These are phyloP conservation scores for Verticillium longisporum DNA, from an alignment of 2,329 filamentous ascomycete species.

Conservation along the genomic window DNA sequence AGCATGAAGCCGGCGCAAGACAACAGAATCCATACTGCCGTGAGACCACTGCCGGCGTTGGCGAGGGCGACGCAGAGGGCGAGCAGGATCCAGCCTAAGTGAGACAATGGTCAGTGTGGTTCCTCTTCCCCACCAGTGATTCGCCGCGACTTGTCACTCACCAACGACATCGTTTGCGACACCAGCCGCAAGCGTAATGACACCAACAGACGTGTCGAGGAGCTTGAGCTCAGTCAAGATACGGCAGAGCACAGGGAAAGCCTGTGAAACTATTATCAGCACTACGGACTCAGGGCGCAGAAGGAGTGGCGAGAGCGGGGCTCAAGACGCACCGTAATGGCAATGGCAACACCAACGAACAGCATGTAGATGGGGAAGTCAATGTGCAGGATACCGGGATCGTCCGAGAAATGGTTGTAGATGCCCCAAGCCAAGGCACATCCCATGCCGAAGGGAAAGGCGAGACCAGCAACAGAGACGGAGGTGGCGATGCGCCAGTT, in stretches of 20 bases:
- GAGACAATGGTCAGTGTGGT: constrained; percentile 29
- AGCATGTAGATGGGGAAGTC: constrained; percentile 49
- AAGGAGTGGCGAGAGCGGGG: background rate
- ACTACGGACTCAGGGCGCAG: constrained; percentile 21
- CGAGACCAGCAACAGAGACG: constrained; percentile 74
- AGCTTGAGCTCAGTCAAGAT: constrained; percentile 89
- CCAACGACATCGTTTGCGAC: constrained; percentile 74
- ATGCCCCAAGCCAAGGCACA: constrained; percentile 75
- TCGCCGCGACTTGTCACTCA: constrained; percentile 7
- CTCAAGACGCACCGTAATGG: constrained; percentile 56
- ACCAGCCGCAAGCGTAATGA: constrained; percentile 83
- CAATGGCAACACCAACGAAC: constrained; percentile 89
- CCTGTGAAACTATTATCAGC: constrained; percentile 18
- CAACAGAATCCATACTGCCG: constrained; percentile 79
- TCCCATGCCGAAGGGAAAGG: constrained; percentile 75
- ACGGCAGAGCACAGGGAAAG: constrained; percentile 84
- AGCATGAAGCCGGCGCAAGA: constrained; percentile 69
- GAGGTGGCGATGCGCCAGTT: constrained; percentile 77
- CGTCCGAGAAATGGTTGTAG: constrained; percentile 61
- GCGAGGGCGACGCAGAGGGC: constrained; percentile 90
- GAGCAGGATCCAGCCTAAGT: constrained; percentile 73
- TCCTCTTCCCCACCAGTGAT: background rate
- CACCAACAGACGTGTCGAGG: constrained; percentile 73
- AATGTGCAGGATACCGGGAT: constrained; percentile 31
- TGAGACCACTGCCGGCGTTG: constrained; percentile 75